These are phyloP conservation scores for Exserohilum rostratum DNA, from an alignment of 2,329 filamentous ascomycete genomes.

Conservation along the genomic window DNA sequence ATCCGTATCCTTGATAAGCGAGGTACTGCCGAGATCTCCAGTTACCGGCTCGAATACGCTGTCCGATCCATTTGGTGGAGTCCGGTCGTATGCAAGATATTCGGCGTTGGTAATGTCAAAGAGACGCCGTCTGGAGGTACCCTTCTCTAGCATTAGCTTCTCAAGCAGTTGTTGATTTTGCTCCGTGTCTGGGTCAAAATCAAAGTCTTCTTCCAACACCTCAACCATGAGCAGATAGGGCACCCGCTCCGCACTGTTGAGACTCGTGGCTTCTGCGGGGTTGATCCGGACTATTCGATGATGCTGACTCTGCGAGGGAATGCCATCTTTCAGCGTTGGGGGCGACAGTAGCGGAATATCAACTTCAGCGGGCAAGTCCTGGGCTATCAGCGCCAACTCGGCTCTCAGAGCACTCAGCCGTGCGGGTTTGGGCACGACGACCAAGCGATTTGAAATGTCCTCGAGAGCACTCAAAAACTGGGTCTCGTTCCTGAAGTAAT, in stretches of 20 bases:
- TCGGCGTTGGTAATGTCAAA: constrained; percentile 68
- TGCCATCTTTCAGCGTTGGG: constrained; percentile 73
- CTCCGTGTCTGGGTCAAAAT: constrained; percentile 75
- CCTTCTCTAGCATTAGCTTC: constrained; percentile 70
- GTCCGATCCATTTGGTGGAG: constrained; percentile 59
- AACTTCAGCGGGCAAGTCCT: constrained; percentile 81
- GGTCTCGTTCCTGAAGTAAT: constrained; percentile 83
- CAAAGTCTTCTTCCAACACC: constrained; percentile 80
- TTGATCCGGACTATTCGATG: constrained; percentile 84
- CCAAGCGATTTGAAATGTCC: constrained; percentile 83
- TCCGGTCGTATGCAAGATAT: constrained; percentile 52
- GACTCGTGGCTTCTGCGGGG: constrained; percentile 80
- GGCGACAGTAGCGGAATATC: constrained; percentile 84
- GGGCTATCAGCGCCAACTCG: constrained; percentile 79
- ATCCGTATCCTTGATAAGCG: constrained; percentile 65
- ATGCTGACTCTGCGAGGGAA: constrained; percentile 76
- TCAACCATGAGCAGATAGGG: constrained; percentile 86
- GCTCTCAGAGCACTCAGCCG: constrained; percentile 80
- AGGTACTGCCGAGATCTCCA: constrained; percentile 77
- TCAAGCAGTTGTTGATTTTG: constrained; percentile 73
- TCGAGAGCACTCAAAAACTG: constrained; percentile 81
- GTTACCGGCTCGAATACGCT: constrained; percentile 84
- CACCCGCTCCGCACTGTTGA: constrained; percentile 87
- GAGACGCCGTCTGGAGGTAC: constrained; percentile 58
- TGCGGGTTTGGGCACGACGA: constrained; percentile 80